Percentiles rank a stretch among this genome's conserved stretches.
Conservation (phyloP, 164 flowering plant genomes). For the Chimonanthus salicifolius region DNA sequence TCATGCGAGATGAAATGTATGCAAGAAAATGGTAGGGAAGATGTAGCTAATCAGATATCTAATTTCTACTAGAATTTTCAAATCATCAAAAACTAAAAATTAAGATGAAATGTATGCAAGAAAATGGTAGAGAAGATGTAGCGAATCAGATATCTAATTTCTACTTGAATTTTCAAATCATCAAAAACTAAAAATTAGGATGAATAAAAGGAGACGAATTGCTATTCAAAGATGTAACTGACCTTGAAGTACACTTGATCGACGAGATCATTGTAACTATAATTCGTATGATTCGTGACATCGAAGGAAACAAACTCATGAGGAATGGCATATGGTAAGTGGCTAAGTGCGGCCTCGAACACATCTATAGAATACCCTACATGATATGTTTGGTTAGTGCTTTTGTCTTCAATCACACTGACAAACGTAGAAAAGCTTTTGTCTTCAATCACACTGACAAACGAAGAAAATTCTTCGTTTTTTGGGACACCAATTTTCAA, state of each 20-base stretch:
- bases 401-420: slow-evolving; percentile 8
- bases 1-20: too few relatives aligned
- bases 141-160: too few relatives aligned
- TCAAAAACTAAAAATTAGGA: too few relatives aligned
- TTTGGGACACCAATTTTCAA: slow-evolving; percentile 34
- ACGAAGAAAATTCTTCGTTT: slow-evolving; percentile 16
- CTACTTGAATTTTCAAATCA: too few relatives aligned
- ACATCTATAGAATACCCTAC: slow-evolving; percentile 25
- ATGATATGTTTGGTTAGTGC: slow-evolving; percentile 1
- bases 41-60: too few relatives aligned
- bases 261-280: slow-evolving; percentile 22
- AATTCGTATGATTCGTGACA: slow-evolving; percentile 1
- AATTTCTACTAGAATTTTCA: too few relatives aligned
- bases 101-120: too few relatives aligned
- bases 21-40: too few relatives aligned
- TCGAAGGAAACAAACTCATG: slow-evolving; percentile 23
- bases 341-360: slow-evolving; percentile 10
- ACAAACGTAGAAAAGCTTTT: slow-evolving; percentile 14
- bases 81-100: too few relatives aligned
- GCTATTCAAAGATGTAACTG: too few relatives aligned
- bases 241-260: slow-evolving; percentile 31
- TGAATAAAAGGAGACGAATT: too few relatives aligned
- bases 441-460: slow-evolving; percentile 13
- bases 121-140: too few relatives aligned
- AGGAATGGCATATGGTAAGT: slow-evolving; percentile 19